Conservation (phyloP, 192 early-diverging fungal species). For the Coemansia erecta region DNA sequence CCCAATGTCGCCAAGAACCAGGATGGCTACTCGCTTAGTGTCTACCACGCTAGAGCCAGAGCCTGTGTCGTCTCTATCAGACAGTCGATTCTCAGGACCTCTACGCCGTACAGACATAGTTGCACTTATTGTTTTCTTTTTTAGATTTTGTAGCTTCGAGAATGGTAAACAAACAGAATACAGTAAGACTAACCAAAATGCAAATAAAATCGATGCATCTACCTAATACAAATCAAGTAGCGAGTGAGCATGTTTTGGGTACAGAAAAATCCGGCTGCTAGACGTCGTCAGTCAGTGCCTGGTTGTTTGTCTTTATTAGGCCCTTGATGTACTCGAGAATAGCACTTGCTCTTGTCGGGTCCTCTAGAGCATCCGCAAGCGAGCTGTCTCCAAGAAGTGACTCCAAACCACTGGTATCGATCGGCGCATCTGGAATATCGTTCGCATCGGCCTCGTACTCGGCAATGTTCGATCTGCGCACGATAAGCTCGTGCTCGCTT, state of each 20-base stretch:
- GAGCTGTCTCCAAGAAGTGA: conserved; percentile 41
- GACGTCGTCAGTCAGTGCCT: not conserved
- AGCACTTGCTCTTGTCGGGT: conserved; percentile 40
- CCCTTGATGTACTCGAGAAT: conserved; percentile 53
- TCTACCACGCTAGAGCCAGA: not conserved
- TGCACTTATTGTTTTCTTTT: too few relatives aligned
- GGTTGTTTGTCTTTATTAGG: conserved; percentile 36
- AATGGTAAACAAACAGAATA: not conserved
- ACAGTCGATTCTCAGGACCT: not conserved
- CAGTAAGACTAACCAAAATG: not conserved
- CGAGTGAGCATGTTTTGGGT: too few relatives aligned
- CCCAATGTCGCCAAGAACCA: conserved; percentile 84
- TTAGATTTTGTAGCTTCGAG: not conserved
- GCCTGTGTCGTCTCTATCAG: not conserved
- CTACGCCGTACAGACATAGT: not conserved
- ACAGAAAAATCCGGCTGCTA: not conserved
- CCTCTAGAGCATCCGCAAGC: conserved; percentile 51
- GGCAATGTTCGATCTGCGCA: not conserved
- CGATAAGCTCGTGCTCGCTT: too few relatives aligned
- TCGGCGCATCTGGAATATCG: conserved; percentile 33
- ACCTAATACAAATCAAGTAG: too few relatives aligned
- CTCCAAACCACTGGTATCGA: conserved; percentile 49
- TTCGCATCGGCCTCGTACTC: conserved; percentile 2
- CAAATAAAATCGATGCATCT: not conserved
- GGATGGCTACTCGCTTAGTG: conserved; percentile 25